A percentile compares a stretch with the other conserved stretches of the same genome.
These are phyloP conservation scores for Rhododendron kiyosumense DNA, from an alignment of 148 eudicot genomes.

Conservation along the genomic window DNA sequence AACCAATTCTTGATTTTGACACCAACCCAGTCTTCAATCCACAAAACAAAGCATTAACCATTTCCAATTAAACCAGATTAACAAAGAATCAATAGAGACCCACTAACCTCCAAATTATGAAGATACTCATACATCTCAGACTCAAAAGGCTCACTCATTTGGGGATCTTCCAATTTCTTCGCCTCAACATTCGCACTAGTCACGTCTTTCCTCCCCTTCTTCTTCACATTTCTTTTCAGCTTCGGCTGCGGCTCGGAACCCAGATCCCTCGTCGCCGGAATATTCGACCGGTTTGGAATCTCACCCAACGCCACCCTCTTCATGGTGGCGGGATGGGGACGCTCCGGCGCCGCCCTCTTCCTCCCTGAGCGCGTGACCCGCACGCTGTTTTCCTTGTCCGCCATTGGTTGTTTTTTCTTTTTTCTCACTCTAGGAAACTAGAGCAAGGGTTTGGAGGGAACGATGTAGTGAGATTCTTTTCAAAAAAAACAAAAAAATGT, in stretches of 20 bases:
- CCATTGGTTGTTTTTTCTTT: conserved; percentile 26
- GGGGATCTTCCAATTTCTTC: conserved; percentile 40
- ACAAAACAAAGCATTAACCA: not conserved
- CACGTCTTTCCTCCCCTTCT: conserved; percentile 20
- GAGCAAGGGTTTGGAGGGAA: not conserved
- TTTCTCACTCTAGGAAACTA: not conserved
- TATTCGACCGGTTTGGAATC: conserved; percentile 25
- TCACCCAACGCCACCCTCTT: conserved; percentile 75
- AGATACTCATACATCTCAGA: conserved; percentile 64
- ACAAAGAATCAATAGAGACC: not conserved
- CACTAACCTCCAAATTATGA: conserved; percentile 67
- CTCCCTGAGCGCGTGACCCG: conserved; percentile 57
- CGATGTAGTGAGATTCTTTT: no score
- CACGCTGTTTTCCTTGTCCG: conserved; percentile 56
- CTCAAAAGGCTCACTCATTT: conserved; percentile 69
- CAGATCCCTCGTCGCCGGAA: conserved; percentile 6
- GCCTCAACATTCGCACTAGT: conserved; percentile 20
- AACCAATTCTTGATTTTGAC: not conserved
- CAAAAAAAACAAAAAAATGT: no score
- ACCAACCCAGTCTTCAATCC: not conserved
- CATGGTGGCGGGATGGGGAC: conserved; percentile 19
- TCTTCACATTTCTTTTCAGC: conserved; percentile 15
- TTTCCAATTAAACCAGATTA: not conserved
- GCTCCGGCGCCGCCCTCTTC: conserved; percentile 34
- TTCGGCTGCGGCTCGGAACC: conserved; percentile 14